Conservation (phyloP, 1,284 basidiomycete species). For the Schizophyllum commune region DNA sequence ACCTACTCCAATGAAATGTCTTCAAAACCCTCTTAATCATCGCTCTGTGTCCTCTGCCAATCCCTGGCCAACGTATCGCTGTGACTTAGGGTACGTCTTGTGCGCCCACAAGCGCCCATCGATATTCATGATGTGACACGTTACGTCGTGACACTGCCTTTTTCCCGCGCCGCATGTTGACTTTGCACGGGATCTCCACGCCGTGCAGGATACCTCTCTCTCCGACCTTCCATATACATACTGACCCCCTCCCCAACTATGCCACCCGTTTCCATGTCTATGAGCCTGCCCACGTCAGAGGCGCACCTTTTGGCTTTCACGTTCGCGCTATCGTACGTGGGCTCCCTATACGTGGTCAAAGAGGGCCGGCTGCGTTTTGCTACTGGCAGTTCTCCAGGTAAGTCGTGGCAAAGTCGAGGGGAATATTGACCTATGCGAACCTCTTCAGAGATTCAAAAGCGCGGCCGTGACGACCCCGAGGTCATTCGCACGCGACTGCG, state of each 20-base stretch:
- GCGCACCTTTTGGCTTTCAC: conserved; percentile 42
- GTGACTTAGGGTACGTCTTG: too few relatives aligned
- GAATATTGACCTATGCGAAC: neutral
- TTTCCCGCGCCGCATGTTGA: too few relatives aligned
- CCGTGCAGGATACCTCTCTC: too few relatives aligned
- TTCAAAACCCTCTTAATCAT: too few relatives aligned
- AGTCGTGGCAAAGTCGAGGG: neutral
- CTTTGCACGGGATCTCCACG: too few relatives aligned
- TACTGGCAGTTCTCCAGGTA: conserved; percentile 5
- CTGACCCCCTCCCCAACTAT: neutral
- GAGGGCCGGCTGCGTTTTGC: conserved; percentile 44
- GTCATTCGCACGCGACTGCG: conserved; percentile 64
- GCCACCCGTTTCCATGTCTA: neutral
- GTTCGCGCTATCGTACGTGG: conserved; percentile 51
- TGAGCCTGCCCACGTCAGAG: neutral
- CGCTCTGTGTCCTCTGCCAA: too few relatives aligned
- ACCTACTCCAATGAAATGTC: too few relatives aligned
- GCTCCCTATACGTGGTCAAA: conserved; percentile 56
- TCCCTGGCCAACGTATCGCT: too few relatives aligned
- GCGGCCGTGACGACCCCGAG: conserved; percentile 37
- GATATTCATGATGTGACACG: too few relatives aligned
- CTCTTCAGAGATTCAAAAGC: neutral
- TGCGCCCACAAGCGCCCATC: too few relatives aligned
- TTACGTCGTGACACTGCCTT: too few relatives aligned
- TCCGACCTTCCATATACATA: too few relatives aligned